phyloP scores from a whole-genome alignment of 139 green algal species.

The Chlorella sorokiniana region DNA sequence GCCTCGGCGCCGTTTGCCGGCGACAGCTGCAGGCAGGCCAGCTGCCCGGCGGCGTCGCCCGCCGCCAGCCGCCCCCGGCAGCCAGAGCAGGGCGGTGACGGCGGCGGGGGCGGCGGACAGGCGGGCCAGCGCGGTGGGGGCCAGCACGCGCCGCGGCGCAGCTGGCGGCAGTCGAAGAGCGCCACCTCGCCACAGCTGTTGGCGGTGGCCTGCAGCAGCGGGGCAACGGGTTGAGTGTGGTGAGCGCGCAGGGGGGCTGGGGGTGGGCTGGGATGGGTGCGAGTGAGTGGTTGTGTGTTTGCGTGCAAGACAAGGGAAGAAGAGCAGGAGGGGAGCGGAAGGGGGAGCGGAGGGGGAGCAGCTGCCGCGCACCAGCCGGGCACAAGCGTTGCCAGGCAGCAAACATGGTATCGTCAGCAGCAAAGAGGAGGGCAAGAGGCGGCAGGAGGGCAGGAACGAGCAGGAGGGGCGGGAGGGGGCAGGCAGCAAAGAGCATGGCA shows the following conservation, averaged over 20 bases:
- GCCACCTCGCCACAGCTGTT: conserved; percentile 51
- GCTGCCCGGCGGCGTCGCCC: conserved; percentile 32
- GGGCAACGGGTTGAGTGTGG: background rate
- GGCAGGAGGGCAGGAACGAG: background rate
- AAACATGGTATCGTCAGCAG: no score
- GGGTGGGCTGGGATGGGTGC: background rate
- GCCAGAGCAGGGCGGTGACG: conserved; percentile 43
- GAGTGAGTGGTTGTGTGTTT: no score
- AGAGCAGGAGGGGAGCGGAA: no score
- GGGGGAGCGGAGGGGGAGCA: no score
- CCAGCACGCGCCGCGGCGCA: conserved; percentile 40
- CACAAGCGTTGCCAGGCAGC: no score
- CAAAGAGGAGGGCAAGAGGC: background rate
- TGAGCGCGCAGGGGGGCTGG: background rate
- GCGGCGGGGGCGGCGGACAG: conserved; percentile 5
- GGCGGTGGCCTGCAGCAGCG: conserved; percentile 44
- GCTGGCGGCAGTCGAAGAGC: conserved; percentile 46
- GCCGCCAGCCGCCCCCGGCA: conserved; percentile 41
- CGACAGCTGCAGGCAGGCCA: background rate
- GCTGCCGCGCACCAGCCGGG: no score
- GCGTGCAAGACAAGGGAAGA: no score
- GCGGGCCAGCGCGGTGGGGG: background rate
- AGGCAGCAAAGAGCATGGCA: background rate
- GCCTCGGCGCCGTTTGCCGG: background rate
- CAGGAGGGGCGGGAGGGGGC: background rate